These are phyloP conservation scores for Wickerhamomyces subpelliculosus DNA, from an alignment of 805 yeast species.

Conservation along the genomic window DNA sequence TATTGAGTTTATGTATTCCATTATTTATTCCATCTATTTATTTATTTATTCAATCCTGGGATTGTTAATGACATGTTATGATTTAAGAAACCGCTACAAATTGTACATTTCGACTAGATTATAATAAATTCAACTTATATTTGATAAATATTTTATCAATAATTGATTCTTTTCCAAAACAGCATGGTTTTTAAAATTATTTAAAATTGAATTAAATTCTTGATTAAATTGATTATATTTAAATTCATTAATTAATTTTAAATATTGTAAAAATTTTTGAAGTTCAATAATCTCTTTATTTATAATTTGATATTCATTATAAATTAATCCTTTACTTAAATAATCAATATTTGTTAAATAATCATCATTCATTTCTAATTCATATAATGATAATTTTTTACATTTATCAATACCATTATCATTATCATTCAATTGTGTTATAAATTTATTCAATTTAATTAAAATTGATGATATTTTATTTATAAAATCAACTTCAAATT, in stretches of 20 bases:
- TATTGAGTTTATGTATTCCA: background rate
- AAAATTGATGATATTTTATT: no score
- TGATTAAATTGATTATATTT: background rate
- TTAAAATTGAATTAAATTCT: background rate
- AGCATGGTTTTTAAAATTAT: slow-evolving; percentile 7
- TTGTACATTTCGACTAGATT: background rate
- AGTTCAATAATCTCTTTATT: background rate
- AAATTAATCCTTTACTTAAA: slow-evolving; percentile 12
- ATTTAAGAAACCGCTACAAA: no score
- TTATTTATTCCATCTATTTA: background rate
- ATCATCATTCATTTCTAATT: slow-evolving; percentile 7
- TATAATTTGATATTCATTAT: slow-evolving; percentile 8
- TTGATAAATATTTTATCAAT: slow-evolving; percentile 5
- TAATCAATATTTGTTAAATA: slow-evolving; percentile 10
- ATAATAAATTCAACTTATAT: slow-evolving; percentile 1
- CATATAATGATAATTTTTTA: slow-evolving; percentile 6
- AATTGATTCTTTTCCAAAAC: slow-evolving; percentile 3
- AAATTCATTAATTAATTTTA: background rate
- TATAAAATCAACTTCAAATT: no score
- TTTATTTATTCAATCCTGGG: no score
- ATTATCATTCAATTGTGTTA: background rate
- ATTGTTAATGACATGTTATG: background rate
- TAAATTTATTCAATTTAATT: no score
- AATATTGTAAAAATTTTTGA: slow-evolving; percentile 1
- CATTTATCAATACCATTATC: slow-evolving; percentile 3